Evolutionary conservation across 768 basidiomycete species (phyloP), one percentile per base, ranked within the genome.

Genomic region (Pleurotus citrinopileatus): DNA sequence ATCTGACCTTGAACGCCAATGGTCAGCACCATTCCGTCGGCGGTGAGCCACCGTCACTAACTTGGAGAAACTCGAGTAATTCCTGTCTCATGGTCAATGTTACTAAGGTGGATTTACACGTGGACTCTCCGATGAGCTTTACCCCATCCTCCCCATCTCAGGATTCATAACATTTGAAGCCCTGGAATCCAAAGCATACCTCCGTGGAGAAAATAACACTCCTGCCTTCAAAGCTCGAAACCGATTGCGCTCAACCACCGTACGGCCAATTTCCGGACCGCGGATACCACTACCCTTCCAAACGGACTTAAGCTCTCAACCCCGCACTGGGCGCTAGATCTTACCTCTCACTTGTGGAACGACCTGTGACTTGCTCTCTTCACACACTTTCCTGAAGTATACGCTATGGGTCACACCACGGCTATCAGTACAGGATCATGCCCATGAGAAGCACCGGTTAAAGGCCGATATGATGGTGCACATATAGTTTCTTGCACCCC

Each of bases 291-390:
- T 15, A 20, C 37, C 27, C 34, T 25, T 26, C 34, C 22, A 37
- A 51, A 51, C 17, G 22, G 22, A 26, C 12, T 22, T n/a, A 19
- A 51, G 17, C 32, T 51, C 34, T 19, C 20, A 51, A 37, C 29
- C 48, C 48, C 20, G 37, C 32, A 51, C 48, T 9, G 26, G 19
- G 20, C 43, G 17, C 43, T 17, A 23, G 17, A n/a, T n/a, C 29
- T 36, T 26, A 51, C 32, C 19, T 51, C 34, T 51, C 17, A n/a
- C 48, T 51, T 51, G 46, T 10, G 48, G 25, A 4, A 34, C 26
- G 45, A 47, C 45, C n/a, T 47, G 45, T 47, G 45, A 47, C 48
- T n/a, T 37, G 8, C 17, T 36, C 20, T 28, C 28, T 51, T 51
- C 48, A 37, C 48, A 51, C 48, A 37, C 23, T 13, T 37, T 20